A percentile compares a stretch with the other conserved stretches of the same genome.
Conservation (phyloP, 225 moss, liverwort and hornwort genomes). For the Sphagnum tenellum region DNA sequence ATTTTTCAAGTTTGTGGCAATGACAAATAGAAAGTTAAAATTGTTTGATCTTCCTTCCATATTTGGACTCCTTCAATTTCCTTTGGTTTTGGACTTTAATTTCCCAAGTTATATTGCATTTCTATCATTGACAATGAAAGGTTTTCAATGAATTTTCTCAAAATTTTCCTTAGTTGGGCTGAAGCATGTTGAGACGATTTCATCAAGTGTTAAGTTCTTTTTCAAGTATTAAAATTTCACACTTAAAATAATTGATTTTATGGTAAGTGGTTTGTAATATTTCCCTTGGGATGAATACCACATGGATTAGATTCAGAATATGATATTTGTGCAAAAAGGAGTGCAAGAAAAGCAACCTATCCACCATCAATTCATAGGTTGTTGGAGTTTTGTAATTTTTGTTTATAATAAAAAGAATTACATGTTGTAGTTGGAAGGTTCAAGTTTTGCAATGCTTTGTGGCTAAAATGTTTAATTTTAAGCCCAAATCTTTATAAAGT, state of each 20-base stretch:
- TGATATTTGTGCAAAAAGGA: constrained; percentile 29
- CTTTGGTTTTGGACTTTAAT: no score
- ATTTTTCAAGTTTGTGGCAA: constrained; percentile 23
- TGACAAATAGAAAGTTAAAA: no score
- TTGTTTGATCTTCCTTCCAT: no score
- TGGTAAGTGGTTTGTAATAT: not conserved
- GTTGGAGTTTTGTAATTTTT: no score
- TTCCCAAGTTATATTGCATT: not conserved
- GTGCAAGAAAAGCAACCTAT: constrained; percentile 24
- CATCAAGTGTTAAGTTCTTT: no score
- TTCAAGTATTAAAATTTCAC: not conserved
- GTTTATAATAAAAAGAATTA: no score
- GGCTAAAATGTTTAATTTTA: no score
- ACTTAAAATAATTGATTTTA: not conserved
- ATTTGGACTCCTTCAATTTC: no score
- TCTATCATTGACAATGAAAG: not conserved
- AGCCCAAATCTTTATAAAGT: no score
- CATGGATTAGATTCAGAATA: constrained; percentile 27
- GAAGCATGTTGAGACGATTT: no score
- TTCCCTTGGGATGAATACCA: not conserved
- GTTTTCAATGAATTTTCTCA: not conserved
- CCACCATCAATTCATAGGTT: constrained; percentile 35
- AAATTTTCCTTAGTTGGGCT: not conserved
- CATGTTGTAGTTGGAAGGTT: no score
- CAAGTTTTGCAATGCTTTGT: no score